phyloP scores from a whole-genome alignment of 768 basidiomycete genomes.

The Suillus discolor region DNA sequence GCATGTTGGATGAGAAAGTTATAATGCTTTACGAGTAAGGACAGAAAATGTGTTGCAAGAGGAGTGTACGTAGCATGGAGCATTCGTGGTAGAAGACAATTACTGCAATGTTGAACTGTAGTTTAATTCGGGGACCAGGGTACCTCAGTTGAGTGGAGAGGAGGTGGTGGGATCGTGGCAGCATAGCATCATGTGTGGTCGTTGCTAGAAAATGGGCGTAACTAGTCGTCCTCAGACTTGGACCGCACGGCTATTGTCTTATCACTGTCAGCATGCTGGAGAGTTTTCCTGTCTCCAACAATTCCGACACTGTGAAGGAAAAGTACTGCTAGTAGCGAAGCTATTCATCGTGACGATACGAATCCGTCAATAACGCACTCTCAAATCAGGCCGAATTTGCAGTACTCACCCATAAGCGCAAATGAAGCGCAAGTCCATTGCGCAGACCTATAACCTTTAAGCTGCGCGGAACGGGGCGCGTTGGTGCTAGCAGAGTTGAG shows the following conservation, averaged over 20 bases:
- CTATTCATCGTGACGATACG: slow-evolving; percentile 15
- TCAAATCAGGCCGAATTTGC: not conserved
- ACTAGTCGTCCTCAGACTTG: not conserved
- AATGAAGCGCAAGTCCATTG: slow-evolving; percentile 66
- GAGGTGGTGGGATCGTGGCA: not conserved
- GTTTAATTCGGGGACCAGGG: not conserved
- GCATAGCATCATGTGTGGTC: not conserved
- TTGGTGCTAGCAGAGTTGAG: slow-evolving; percentile 29
- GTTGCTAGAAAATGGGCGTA: not conserved
- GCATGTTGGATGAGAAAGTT: not conserved
- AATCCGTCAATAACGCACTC: not conserved
- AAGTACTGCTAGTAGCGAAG: slow-evolving; percentile 34
- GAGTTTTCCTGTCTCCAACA: slow-evolving; percentile 34
- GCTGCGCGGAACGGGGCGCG: slow-evolving; percentile 38
- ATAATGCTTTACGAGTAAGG: too few species aligned
- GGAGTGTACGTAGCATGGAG: too few species aligned
- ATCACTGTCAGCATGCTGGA: slow-evolving; percentile 17
- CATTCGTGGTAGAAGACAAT: not conserved
- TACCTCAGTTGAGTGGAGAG: not conserved
- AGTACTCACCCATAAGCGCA: slow-evolving; percentile 53
- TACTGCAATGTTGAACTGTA: not conserved
- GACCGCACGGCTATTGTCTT: slow-evolving; percentile 20
- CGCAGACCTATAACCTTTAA: slow-evolving; percentile 62
- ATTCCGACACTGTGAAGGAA: slow-evolving; percentile 45
- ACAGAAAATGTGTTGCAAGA: too few species aligned